A percentile compares a stretch with the other conserved stretches of the same genome.
Conservation (phyloP, 2,329 filamentous ascomycete genomes). For the Ophiosphaerella herpotricha region DNA sequence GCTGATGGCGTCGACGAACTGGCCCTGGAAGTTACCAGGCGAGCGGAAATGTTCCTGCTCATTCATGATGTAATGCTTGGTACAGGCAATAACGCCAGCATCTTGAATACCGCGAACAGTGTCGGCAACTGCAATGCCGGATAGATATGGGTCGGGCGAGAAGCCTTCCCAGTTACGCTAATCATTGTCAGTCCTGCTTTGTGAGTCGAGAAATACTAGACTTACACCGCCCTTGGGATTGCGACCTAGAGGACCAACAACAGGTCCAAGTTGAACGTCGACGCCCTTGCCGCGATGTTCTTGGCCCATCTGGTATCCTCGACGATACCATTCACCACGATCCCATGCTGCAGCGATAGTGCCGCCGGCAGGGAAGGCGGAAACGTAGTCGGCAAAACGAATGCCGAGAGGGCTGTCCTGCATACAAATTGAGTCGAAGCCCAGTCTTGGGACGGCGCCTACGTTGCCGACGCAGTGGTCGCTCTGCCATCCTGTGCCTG, state of each 20-base stretch:
- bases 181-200: constrained; percentile 2
- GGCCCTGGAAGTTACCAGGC: constrained; percentile 60
- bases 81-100: constrained; percentile 78
- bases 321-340: constrained; percentile 68
- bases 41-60: constrained; percentile 73
- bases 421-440: constrained; percentile 76
- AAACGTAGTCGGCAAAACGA: constrained; percentile 77
- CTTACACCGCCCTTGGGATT: constrained; percentile 64
- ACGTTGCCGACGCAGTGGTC: constrained; percentile 67
- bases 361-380: constrained; percentile 78
- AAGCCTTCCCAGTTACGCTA: constrained; percentile 51
- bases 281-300: constrained; percentile 77
- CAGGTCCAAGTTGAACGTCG: constrained; percentile 76
- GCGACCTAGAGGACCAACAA: constrained; percentile 73
- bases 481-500: constrained; percentile 74
- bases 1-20: constrained; percentile 65
- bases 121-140: constrained; percentile 72
- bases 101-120: constrained; percentile 81
- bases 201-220: constrained; percentile 52
- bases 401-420: constrained; percentile 85
- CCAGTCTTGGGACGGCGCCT: constrained; percentile 71
- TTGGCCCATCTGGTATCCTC: constrained; percentile 73
- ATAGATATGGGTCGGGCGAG: constrained; percentile 75
- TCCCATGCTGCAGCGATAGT: constrained; percentile 86
- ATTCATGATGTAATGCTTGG: constrained; percentile 63